These are phyloP conservation scores for Cutaneotrichosporon arboriforme DNA, from an alignment of 1,284 basidiomycete genomes.

Conservation along the genomic window DNA sequence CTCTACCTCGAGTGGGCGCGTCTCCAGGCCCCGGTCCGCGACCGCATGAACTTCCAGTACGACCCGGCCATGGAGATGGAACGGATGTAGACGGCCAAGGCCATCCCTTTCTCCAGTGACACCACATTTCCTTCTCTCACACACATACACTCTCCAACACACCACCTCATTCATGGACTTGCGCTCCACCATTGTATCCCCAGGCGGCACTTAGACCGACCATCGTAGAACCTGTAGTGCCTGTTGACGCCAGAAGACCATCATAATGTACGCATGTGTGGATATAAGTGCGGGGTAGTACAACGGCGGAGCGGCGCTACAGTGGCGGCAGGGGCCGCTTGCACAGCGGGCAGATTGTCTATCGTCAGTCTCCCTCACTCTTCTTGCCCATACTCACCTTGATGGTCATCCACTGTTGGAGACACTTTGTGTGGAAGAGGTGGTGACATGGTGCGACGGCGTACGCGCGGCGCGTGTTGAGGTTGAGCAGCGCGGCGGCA, in stretches of 20 bases:
- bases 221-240: too few species aligned
- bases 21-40: slow-evolving; percentile 23
- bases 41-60: slow-evolving; percentile 30
- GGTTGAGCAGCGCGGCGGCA: slow-evolving; percentile 33
- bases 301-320: slow-evolving; percentile 32
- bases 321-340: slow-evolving; percentile 71
- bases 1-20: slow-evolving; percentile 45
- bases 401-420: slow-evolving; percentile 79
- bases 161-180: too few species aligned
- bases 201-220: too few species aligned
- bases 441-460: slow-evolving; percentile 84
- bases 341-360: slow-evolving; percentile 86
- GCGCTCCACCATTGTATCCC: too few species aligned
- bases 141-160: too few species aligned
- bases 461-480: slow-evolving; percentile 60
- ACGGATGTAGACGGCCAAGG: not conserved
- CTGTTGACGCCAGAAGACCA: too few species aligned
- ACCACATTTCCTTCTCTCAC: too few species aligned
- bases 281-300: slow-evolving; percentile 3
- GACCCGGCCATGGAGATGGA: slow-evolving; percentile 24
- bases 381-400: slow-evolving; percentile 55
- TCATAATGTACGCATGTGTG: too few species aligned
- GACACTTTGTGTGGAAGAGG: slow-evolving; percentile 79
- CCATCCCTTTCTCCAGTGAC: too few species aligned
- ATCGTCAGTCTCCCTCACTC: slow-evolving; percentile 3